Evolutionary conservation across 345 rosid species (phyloP), one percentile per base, ranked within the genome.

Genomic region (Pugionium cornutum): DNA sequence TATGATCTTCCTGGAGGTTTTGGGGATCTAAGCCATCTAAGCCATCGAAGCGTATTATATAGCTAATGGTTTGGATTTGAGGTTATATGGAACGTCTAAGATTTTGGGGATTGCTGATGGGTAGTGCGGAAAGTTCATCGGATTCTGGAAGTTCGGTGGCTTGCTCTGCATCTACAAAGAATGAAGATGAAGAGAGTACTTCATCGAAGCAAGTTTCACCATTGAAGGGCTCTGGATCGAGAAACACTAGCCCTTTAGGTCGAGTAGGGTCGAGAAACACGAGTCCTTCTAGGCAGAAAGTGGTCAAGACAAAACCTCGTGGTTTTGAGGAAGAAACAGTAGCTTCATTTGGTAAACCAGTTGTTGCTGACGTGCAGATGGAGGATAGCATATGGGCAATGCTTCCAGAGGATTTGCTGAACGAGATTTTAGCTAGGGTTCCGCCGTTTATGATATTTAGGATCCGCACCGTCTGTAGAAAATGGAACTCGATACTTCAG

Each of bases 361-460:
- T 71, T 49, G 84, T 78, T 33, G 81, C 81, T 9, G 91, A 88
- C 75, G 81, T 92, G 64, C 96, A 79, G 66, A 92, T 89, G 98
- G 97, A 87, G 63, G 96, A 92, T 72, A 80, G 78, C 49, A 82
- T 89, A 58, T 92, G 98, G 98, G 92, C 97, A 8, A 83, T 89
- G 98, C 79, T 91, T 74, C 98, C 98, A 0, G 98, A 89, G 75
- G 98, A 92, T 81, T 79, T 92, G 74, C 61, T 92, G 53, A 86
- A 86, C 71, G 96, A 92, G 79, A 86, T 92, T 71, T 72, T 92
- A 64, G 94, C 89, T 50, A 76, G 98, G 75, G 85, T 92, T 61
- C 98, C 98, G 51, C 97, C 98, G 0, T 92, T 89, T 70, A 83
- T 87, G 89, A 89, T 92, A 41, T 92, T 92, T 52, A 80, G 97